Evolutionary conservation across 345 rosid species (phyloP).

Genomic region (Populus alba): DNA sequence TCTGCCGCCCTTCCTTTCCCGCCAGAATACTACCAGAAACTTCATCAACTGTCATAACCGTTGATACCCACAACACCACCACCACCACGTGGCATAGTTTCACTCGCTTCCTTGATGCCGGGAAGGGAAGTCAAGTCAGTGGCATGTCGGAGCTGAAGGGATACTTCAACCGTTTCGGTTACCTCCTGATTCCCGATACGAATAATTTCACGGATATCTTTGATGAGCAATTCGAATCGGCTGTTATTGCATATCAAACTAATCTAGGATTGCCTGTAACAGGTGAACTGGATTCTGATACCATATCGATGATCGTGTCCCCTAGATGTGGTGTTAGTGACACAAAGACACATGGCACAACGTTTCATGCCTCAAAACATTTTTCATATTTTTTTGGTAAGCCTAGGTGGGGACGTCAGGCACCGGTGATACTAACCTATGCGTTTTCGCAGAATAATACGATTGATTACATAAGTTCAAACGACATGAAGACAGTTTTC

Average conservation of each 20-base stretch:
- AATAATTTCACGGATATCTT: constrained; percentile 54
- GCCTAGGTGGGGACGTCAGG: constrained; percentile 58
- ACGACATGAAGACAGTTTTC: constrained; percentile 48
- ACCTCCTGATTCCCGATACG: constrained; percentile 34
- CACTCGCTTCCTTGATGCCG: constrained; percentile 61
- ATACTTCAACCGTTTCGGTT: constrained; percentile 80
- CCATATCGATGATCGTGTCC: constrained; percentile 53
- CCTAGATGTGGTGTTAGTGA: constrained; percentile 88
- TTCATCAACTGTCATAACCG: constrained; percentile 31
- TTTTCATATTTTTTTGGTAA: constrained; percentile 65
- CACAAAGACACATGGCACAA: background rate
- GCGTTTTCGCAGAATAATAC: constrained; percentile 51
- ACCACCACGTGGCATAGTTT: constrained; percentile 76
- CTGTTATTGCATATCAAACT: constrained; percentile 53
- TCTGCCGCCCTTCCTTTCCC: constrained; percentile 32
- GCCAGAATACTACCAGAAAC: constrained; percentile 46
- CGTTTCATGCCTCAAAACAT: constrained; percentile 42
- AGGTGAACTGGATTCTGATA: constrained; percentile 61
- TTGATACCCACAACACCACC: constrained; percentile 10
- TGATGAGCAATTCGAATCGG: constrained; percentile 53
- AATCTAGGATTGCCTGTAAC: constrained; percentile 63
- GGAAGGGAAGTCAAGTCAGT: constrained; percentile 53
- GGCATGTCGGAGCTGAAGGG: constrained; percentile 87
- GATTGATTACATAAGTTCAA: constrained; percentile 49
- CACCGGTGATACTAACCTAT: constrained; percentile 58